phyloP scores from a whole-genome alignment of 164 flowering plant genomes.

The Stephania cephalantha region DNA sequence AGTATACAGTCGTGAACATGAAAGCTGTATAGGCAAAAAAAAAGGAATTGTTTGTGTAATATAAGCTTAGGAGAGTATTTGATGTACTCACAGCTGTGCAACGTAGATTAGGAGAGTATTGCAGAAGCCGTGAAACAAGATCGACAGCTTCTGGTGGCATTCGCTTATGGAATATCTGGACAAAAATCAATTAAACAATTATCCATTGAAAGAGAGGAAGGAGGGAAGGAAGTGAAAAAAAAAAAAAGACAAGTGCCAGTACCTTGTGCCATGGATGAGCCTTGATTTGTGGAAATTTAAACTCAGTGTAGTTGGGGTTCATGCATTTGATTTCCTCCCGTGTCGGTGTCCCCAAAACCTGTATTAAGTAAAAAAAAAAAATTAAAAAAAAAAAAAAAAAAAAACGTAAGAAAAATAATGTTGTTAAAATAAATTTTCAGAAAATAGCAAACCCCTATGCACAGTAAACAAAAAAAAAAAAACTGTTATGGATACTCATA shows the following conservation, averaged over 20 bases:
- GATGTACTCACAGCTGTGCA: constrained; percentile 57
- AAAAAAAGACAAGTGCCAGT: not conserved
- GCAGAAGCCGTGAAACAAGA: constrained; percentile 66
- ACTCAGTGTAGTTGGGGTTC: constrained; percentile 90
- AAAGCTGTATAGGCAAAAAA: too few species aligned
- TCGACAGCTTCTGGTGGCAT: constrained; percentile 83
- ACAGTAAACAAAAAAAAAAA: too few species aligned
- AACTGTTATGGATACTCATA: too few species aligned
- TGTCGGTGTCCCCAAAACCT: constrained; percentile 91
- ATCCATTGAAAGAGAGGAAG: not conserved
- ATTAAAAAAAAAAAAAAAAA: not conserved
- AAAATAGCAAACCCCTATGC: too few species aligned
- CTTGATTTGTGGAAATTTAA: constrained; percentile 79
- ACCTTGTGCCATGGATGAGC: constrained; percentile 96
- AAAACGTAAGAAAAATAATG: not conserved
- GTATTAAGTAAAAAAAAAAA: constrained; percentile 4
- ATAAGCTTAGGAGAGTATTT: too few species aligned
- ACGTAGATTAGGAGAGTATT: constrained; percentile 66
- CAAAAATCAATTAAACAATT: not conserved
- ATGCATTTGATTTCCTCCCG: constrained; percentile 92
- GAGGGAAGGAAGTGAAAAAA: not conserved
- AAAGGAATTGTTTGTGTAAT: too few species aligned
- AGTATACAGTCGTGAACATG: too few species aligned
- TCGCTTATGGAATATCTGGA: constrained; percentile 67
- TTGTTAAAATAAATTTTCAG: too few species aligned